Base-by-base conservation (phyloP, 176 grass and related monocot genomes). In the Cocos nucifera region DNA sequence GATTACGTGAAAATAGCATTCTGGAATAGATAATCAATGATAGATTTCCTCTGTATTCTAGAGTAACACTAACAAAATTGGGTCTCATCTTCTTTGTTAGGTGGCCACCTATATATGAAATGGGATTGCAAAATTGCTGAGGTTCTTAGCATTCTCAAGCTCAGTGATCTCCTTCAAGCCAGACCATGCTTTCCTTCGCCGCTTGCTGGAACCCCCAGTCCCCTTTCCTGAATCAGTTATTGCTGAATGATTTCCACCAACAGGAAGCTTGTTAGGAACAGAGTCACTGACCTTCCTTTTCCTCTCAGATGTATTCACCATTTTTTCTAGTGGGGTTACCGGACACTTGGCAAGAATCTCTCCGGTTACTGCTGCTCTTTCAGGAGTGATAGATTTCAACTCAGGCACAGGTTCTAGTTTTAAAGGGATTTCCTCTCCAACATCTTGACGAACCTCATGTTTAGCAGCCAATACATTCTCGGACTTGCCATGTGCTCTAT, bases 151-250 rank as follows among this genome's bases (percentile, higher is more conserved):
- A 59, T 75, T 82, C 61, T 86, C 64, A 22, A 67, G 74, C 59
- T 82, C 68, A 63, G 81, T 76, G 9, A 87, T 87, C 71, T 96
- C 78, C 66, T 82, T 87, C n/a, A 96, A 70, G 6, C 75, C 87
- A 3, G 72, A 78, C 83, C 86, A 90, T 19, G 78, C 80, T 54
- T 78, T 96, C 67, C 91, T 96, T 68, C 66, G 56, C 56, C 83
- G 74, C 65, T 90, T 96, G 44, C 73, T 90, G 10, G 91, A 96
- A 66, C 78, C 29, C 26, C 60, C 72, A 3, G 50, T 63, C 4
- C 49, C 1, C 21, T 26, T 78, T 54, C 26, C 54, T 62, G 69
- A 70, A 71, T 22, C 52, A 22, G 4, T 29, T 23, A 51, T 16
- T 12, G 75, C 66, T 35, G 63, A 73, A 9, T 44, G 57, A 29